Conservation (phyloP, 2,329 filamentous ascomycete genomes). For the Botryosphaeria dothidea region DNA sequence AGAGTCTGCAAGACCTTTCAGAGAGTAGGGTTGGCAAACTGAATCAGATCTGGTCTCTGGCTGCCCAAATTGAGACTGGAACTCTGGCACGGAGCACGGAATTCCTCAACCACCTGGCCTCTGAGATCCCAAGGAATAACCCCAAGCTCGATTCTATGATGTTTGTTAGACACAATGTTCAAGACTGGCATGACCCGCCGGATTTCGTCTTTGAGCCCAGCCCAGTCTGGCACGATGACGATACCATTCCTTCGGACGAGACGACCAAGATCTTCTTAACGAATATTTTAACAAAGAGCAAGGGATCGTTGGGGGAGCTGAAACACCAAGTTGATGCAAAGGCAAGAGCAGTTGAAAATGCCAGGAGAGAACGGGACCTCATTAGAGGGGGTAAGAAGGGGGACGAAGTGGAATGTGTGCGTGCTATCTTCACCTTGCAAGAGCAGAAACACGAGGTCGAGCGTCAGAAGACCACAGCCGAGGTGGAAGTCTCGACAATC, state of each 20-base stretch:
- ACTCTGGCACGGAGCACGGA: slow-evolving; percentile 73
- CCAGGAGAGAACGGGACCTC: slow-evolving; percentile 71
- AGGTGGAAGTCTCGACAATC: slow-evolving; percentile 91
- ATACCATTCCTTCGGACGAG: slow-evolving; percentile 82
- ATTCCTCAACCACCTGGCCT: slow-evolving; percentile 69
- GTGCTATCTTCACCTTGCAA: slow-evolving; percentile 78
- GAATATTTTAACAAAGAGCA: slow-evolving; percentile 90
- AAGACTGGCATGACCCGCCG: slow-evolving; percentile 76
- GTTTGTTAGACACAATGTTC: slow-evolving; percentile 92
- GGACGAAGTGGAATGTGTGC: slow-evolving; percentile 83
- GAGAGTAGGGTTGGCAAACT: slow-evolving; percentile 84
- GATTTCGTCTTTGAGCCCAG: slow-evolving; percentile 91
- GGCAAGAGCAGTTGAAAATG: slow-evolving; percentile 76
- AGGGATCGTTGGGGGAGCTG: slow-evolving; percentile 76
- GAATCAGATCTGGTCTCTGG: slow-evolving; percentile 82
- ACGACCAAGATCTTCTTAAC: slow-evolving; percentile 85
- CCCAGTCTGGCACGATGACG: slow-evolving; percentile 95
- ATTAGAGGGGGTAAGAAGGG: slow-evolving; percentile 81
- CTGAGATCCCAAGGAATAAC: slow-evolving; percentile 84
- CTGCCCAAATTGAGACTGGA: slow-evolving; percentile 76
- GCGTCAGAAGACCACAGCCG: slow-evolving; percentile 79
- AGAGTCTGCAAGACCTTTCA: slow-evolving; percentile 80
- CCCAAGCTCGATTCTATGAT: slow-evolving; percentile 94
- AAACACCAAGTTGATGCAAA: slow-evolving; percentile 84
- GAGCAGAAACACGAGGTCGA: slow-evolving; percentile 85